phyloP scores from a whole-genome alignment of 805 yeast species.

The Kluyveromyces wickerhamii region DNA sequence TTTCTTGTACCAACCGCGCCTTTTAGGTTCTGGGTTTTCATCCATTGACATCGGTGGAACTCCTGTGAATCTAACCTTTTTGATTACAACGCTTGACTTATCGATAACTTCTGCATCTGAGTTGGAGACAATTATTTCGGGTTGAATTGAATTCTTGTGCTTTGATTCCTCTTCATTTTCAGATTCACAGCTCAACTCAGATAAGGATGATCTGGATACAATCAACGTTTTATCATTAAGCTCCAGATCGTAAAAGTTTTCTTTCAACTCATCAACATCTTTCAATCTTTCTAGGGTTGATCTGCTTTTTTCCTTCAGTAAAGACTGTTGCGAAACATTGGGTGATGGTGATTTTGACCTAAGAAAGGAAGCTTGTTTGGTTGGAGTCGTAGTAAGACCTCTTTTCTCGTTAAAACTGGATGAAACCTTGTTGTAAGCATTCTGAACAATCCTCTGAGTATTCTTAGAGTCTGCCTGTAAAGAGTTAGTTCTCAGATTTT shows the following conservation, averaged over 20 bases:
- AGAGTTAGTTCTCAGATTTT: slow-evolving; percentile 23
- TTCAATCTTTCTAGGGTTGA: neutral
- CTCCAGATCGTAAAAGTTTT: slow-evolving; percentile 1
- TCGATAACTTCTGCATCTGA: neutral
- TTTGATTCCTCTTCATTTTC: neutral
- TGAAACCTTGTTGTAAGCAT: slow-evolving; percentile 11
- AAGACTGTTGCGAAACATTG: neutral
- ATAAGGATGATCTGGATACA: neutral
- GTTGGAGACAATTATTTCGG: neutral
- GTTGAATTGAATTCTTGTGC: neutral
- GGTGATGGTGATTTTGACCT: slow-evolving; percentile 1
- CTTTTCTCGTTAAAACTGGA: slow-evolving; percentile 6
- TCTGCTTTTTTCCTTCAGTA: neutral
- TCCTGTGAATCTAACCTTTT: slow-evolving; percentile 30
- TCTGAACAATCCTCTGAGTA: slow-evolving; percentile 24
- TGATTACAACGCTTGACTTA: slow-evolving; percentile 5
- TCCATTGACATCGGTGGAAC: slow-evolving; percentile 29
- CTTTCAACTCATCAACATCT: neutral
- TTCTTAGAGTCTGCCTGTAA: slow-evolving; percentile 22
- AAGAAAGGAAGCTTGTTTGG: neutral
- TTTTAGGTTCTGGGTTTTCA: slow-evolving; percentile 27
- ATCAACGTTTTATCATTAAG: slow-evolving; percentile 1
- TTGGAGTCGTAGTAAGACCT: neutral
- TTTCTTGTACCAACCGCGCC: slow-evolving; percentile 31
- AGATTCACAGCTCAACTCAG: neutral